Evolutionary conservation across 495 filamentous ascomycete genomes (phyloP).

Genomic region (Amphirosellinia nigrospora): DNA sequence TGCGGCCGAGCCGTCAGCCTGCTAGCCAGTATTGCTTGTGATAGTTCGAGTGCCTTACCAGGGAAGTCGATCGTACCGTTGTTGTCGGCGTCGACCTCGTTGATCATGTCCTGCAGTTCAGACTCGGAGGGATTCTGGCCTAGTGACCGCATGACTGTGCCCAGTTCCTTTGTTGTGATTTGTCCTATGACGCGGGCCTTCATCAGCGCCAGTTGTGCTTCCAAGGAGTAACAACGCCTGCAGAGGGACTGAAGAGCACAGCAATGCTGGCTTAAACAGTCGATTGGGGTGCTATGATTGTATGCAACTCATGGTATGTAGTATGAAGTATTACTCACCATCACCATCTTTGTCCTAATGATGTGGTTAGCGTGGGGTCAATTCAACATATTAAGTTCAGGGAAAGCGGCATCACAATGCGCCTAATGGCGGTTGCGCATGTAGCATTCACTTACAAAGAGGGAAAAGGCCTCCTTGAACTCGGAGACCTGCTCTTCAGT

Average conservation of each 20-base stretch:
- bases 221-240: constrained; percentile 5
- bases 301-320: not conserved
- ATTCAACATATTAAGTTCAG: constrained; percentile 9
- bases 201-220: constrained; percentile 28
- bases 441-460: constrained; percentile 79
- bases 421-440: not conserved
- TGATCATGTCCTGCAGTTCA: constrained; percentile 99
- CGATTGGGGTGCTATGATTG: constrained; percentile 10
- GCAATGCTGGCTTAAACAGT: constrained; percentile 16
- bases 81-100: constrained; percentile 99
- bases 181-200: constrained; percentile 67
- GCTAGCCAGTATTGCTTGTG: not conserved
- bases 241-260: not conserved
- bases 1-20: constrained; percentile 39
- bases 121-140: constrained; percentile 99
- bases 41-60: constrained; percentile 61
- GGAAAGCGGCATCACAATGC: not conserved
- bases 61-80: constrained; percentile 99
- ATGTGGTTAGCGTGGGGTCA: constrained; percentile 31
- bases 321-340: constrained; percentile 71
- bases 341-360: constrained; percentile 99
- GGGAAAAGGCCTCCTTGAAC: constrained; percentile 99
- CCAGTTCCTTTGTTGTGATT: constrained; percentile 99
- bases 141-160: constrained; percentile 99
- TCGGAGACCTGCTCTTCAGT: constrained; percentile 99